These are phyloP conservation scores for Rhynchospora breviuscula DNA, from an alignment of 176 grass and related monocot genomes.

Conservation along the genomic window DNA sequence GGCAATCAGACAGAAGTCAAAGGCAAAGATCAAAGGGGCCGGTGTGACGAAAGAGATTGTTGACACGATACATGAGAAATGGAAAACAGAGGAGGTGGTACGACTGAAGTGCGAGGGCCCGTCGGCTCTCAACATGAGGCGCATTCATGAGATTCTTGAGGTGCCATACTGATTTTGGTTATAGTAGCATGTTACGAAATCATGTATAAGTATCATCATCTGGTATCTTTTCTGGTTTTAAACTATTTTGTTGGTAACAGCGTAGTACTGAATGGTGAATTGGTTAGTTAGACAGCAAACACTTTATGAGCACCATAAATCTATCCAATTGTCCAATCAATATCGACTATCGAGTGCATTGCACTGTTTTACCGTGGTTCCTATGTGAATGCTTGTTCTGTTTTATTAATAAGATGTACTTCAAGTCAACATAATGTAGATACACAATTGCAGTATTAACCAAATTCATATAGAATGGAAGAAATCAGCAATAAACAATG, in stretches of 20 bases:
- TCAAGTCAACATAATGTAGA: not conserved
- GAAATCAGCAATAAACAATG: not conserved
- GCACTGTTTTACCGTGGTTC: not conserved
- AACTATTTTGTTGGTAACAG: not conserved
- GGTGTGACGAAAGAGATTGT: conserved; percentile 74
- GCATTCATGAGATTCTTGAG: conserved; percentile 88
- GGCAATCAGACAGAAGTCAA: conserved; percentile 69
- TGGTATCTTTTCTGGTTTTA: not conserved
- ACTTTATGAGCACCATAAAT: not conserved
- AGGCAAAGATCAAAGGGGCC: conserved; percentile 57
- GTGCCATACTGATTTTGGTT: conserved; percentile 22
- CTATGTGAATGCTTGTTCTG: not conserved
- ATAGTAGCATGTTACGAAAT: not conserved
- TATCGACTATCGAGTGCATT: not conserved
- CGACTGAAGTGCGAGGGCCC: conserved; percentile 71
- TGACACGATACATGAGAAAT: conserved; percentile 75
- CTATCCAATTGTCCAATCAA: not conserved
- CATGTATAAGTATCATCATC: not conserved
- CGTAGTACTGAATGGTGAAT: not conserved
- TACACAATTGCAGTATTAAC: not conserved
- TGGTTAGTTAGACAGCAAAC: not conserved
- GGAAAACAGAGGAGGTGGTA: conserved; percentile 80
- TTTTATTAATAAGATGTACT: not conserved
- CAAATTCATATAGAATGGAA: not conserved
- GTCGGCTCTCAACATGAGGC: conserved; percentile 87